These are phyloP conservation scores for Chytriomyces hyalinus DNA, from an alignment of 192 early-diverging fungal genomes.

Conservation along the genomic window DNA sequence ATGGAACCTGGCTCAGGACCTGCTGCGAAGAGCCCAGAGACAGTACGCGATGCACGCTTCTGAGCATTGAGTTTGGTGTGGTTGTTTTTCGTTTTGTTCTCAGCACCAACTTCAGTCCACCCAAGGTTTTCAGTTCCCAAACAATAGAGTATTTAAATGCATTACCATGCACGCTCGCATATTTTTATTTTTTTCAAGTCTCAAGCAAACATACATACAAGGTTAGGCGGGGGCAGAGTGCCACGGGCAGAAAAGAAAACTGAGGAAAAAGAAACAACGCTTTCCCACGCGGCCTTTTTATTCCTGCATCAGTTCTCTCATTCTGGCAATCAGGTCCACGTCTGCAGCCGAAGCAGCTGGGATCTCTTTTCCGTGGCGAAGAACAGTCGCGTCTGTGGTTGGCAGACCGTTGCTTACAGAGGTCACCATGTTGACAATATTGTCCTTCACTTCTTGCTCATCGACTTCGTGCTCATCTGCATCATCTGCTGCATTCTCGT, in stretches of 20 bases:
- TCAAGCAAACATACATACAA: neutral
- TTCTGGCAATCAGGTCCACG: constrained; percentile 25
- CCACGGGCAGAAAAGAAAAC: neutral
- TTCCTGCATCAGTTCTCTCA: constrained; percentile 26
- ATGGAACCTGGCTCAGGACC: constrained; percentile 30
- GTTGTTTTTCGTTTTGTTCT: too few species aligned
- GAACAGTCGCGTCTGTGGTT: constrained; percentile 13
- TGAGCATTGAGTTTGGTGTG: neutral
- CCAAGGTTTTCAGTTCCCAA: neutral
- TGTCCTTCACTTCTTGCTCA: constrained; percentile 25
- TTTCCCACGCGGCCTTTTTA: neutral
- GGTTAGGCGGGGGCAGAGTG: neutral
- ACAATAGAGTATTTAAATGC: neutral
- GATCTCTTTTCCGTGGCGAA: constrained; percentile 30
- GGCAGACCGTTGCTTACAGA: constrained; percentile 3
- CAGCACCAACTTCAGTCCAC: too few species aligned
- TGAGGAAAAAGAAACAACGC: neutral
- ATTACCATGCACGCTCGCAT: neutral
- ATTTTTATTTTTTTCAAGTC: neutral
- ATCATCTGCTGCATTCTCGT: constrained; percentile 10
- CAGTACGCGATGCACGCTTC: neutral
- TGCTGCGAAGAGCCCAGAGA: constrained; percentile 26
- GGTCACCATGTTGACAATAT: constrained; percentile 6
- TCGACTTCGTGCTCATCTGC: constrained; percentile 14
- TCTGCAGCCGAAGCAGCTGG: constrained; percentile 14